Base-by-base conservation (phyloP, 2,329 filamentous ascomycete species). In the Ascochyta fabae region DNA sequence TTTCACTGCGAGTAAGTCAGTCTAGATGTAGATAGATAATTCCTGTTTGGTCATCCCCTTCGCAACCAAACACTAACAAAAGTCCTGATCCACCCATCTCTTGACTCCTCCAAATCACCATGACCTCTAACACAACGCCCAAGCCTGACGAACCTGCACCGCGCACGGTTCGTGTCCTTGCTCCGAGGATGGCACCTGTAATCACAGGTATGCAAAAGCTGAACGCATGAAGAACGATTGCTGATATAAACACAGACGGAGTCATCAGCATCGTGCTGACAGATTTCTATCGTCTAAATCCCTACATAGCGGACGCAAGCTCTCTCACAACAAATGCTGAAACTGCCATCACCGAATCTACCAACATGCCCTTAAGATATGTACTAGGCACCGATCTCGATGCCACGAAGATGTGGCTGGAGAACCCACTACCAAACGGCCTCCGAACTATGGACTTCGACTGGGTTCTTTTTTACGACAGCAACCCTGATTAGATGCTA, bases 401-500 rank as follows among this genome's bases (percentile, higher is more conserved):
- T 8, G 5, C 27, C 35, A 16, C n/a, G 6, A 38, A 31, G 10
- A 34, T 40, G 34, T 52, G 48, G 48, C 15, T 16, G 13, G 22
- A 6, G 8, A 3, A 19, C 3, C n/a, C 48, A 3, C 24, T 16
- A 4, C 34, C 23, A 3, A 19, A 45, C 12, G 34, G 48, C 9
- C 16, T 41, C 6, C 33, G 48, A 4, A 27, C 22, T 6, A 46
- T 52, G 36, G 19, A 26, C n/a, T 15, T 27, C 5, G 27, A 34
- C 6, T 46, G 49, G 36, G 42, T 47, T 24, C 22, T 53, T 3
- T 33, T 40, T n/a, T 47, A 42, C 7, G 42, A 53, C 26, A 42
- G 49, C n/a, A 47, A 53, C 12, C 49, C 42, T 2, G 49, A 53
- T 27, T n/a, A 42, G 23, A 31, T 53, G 12, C 23, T 53, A 3